A percentile compares a stretch with the other conserved stretches of the same genome.
Evolutionary conservation across 192 early-diverging fungal genomes (phyloP).

Genomic region (Backusella sp.): DNA sequence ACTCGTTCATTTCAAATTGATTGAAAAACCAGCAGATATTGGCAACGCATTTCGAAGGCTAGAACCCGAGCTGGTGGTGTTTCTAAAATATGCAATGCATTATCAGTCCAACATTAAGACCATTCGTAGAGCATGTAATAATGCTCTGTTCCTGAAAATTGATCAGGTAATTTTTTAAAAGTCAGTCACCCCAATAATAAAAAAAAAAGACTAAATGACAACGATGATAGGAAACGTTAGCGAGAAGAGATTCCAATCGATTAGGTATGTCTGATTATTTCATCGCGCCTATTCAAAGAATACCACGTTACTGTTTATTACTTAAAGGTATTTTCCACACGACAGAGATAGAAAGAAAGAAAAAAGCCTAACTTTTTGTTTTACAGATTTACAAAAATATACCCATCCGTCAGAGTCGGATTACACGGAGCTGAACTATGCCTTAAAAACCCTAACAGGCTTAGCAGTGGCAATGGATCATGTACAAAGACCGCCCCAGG

Average conservation of each 20-base stretch:
- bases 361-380: neutral
- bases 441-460: slow-evolving; percentile 29
- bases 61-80: slow-evolving; percentile 27
- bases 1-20: slow-evolving; percentile 14
- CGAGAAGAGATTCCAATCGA: slow-evolving; percentile 46
- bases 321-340: slow-evolving; percentile 42
- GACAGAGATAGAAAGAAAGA: neutral
- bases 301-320: slow-evolving; percentile 69
- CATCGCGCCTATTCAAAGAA: slow-evolving; percentile 76
- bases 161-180: slow-evolving; percentile 22
- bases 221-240: slow-evolving; percentile 28
- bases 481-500: slow-evolving; percentile 15
- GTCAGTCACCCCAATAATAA: neutral
- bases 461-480: slow-evolving; percentile 34
- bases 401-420: slow-evolving; percentile 22
- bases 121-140: slow-evolving; percentile 30
- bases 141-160: slow-evolving; percentile 23
- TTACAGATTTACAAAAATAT: slow-evolving; percentile 38
- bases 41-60: slow-evolving; percentile 27
- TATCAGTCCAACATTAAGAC: slow-evolving; percentile 23
- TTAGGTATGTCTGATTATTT: slow-evolving; percentile 67
- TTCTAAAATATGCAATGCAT: slow-evolving; percentile 33
- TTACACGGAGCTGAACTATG: slow-evolving; percentile 23
- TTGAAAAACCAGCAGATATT: slow-evolving; percentile 12
- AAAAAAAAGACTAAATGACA: neutral